Evolutionary conservation across 2,329 filamentous ascomycete genomes (phyloP), one percentile per base, ranked within the genome.

Genomic region (Fusarium goolgardi): DNA sequence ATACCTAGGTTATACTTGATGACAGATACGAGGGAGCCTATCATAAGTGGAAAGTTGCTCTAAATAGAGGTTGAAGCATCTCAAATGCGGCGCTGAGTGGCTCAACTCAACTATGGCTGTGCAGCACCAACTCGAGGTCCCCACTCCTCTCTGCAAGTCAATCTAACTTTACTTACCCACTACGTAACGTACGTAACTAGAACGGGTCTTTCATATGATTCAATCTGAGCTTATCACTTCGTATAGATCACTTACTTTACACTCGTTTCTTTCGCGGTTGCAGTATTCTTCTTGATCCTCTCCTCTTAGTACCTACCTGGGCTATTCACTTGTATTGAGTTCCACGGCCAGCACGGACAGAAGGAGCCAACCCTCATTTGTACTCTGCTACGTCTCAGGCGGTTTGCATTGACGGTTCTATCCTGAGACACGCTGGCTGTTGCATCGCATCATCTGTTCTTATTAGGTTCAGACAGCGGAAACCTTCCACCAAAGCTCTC

Each of bases 351-450:
- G 40, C 41, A 55, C 50, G 37, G 39, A 34, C 34, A 60, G 51
- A 60, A 63, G 39, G 46, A 41, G 63, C 56, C 35, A 32, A 21
- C 45, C 53, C 46, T 25, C 25, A 25, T 20, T 23, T 29, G 29
- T 34, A 23, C 56, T 49, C 43, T 63, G 53, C 39, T 49, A 51
- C 67, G 43, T 52, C 52, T 61, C 44, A 50, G 56, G 37, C 41
- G 41, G 54, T 29, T 39, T 37, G 40, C 49, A 63, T 72, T 64
- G 54, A 65, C 50, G 34, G 23, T 20, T 29, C 47, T 25, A 55
- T 61, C 46, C 70, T 58, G 56, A 71, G 71, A 71, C 71, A 74
- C 70, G 71, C 63, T 69, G 68, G 61, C 60, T 62, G 58, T 74
- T 73, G 66, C 66, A 69, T 50, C 71, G 51, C 57, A 55, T 71